Evolutionary conservation across 805 yeast genomes (phyloP).

Genomic region (Starmerella lactis-condensi): DNA sequence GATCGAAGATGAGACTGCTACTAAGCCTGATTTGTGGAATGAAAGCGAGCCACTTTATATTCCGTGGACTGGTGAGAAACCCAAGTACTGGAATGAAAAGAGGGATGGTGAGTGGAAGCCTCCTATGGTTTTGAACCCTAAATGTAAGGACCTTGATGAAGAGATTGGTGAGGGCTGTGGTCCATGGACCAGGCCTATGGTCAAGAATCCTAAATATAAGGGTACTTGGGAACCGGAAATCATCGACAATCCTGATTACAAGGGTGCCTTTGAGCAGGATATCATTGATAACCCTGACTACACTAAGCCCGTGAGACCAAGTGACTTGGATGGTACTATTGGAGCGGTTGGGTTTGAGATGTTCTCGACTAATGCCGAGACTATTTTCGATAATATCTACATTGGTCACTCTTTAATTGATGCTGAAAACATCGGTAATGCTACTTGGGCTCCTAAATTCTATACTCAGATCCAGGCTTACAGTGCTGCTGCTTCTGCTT

Average conservation of each 20-base stretch:
- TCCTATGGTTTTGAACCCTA: conserved; percentile 52
- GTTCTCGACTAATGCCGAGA: conserved; percentile 66
- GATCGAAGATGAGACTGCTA: conserved; percentile 50
- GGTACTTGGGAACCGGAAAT: conserved; percentile 65
- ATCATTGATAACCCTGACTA: conserved; percentile 48
- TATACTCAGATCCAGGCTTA: conserved; percentile 20
- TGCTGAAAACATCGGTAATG: conserved; percentile 69
- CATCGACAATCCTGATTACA: conserved; percentile 54
- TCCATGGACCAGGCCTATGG: conserved; percentile 48
- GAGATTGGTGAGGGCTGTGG: conserved; percentile 49
- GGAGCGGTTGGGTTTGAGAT: conserved; percentile 77
- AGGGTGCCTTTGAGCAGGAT: conserved; percentile 63
- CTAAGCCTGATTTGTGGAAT: conserved; percentile 65
- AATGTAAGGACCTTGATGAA: conserved; percentile 30
- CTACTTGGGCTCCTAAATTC: conserved; percentile 35
- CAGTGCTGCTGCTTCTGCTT: conserved; percentile 16
- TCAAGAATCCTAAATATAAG: conserved; percentile 49
- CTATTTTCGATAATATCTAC: conserved; percentile 67
- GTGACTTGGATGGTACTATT: conserved; percentile 38
- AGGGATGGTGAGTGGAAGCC: conserved; percentile 77
- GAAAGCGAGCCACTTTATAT: conserved; percentile 41
- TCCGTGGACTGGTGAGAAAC: conserved; percentile 53
- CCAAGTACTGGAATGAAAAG: conserved; percentile 75
- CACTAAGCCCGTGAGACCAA: conserved; percentile 34
- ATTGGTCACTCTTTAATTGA: conserved; percentile 69